Base-by-base conservation (phyloP, 2,329 filamentous ascomycete species). In the Fonsecaea monophora region DNA sequence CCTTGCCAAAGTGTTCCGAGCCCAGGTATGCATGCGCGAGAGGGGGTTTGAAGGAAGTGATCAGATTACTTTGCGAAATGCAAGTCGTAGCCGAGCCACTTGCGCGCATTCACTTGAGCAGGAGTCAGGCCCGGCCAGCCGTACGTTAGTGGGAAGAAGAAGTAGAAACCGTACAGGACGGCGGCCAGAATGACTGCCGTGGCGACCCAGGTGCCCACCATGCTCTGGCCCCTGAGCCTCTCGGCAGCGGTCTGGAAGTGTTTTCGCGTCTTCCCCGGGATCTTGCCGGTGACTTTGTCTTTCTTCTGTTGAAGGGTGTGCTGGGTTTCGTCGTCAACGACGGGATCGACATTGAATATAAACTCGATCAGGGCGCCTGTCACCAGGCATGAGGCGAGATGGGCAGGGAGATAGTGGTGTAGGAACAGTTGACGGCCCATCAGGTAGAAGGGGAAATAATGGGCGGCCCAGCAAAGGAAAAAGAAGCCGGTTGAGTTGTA, bases 401-500 rank as follows among this genome's bases (percentile, higher is more conserved):
- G 95, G 0, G 95, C 92, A 0, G 95, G 95, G 3, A 99, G 87
- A 77, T 99, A 99, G 81, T 99, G 95, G 79, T 99, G 95, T 73
- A 99, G 81, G 88, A 99, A 99, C 71, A 97, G 89, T 79, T 99
- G 94, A 74, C 94, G 93, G 65, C 94, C 94, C 94, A 99, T 99
- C 70, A 97, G 88, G 82, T 89, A 99, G 84, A 99, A 99, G 60
- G 94, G 94, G 79, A 97, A 88, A 83, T 97, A 99, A 79, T 99
- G 95, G 1, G 93, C 94, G 13, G 92, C 93, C 95, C 95, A 99
- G 64, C 93, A 92, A 65, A 99, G 87, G 88, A 97, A 98, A 84
- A 99, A 96, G 87, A 99, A 99, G 30, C 95, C 95, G 0, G 95
- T 98, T 62, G 93, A 97, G 85, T 98, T 98, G 82, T 99, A 99